phyloP scores from a whole-genome alignment of 768 basidiomycete species.

The Termitomyces sp. region DNA sequence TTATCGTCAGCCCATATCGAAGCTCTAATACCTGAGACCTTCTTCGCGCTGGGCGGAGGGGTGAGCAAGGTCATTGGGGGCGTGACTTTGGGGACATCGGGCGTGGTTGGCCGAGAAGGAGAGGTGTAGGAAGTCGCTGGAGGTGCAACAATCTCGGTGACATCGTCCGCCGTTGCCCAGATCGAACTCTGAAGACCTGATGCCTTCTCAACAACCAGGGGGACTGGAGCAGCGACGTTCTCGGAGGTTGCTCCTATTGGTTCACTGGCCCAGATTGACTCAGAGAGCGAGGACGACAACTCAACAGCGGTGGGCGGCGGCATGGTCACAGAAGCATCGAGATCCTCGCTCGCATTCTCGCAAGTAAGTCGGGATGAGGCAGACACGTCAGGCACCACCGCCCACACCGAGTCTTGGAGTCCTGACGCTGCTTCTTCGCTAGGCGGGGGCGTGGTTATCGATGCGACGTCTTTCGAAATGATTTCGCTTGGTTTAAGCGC shows the following conservation, averaged over 20 bases:
- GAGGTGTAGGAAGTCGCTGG: background rate
- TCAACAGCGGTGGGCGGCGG: background rate
- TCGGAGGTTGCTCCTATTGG: background rate
- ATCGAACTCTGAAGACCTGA: background rate
- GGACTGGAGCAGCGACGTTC: background rate
- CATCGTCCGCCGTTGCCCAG: background rate
- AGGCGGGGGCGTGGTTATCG: background rate
- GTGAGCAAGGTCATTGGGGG: background rate
- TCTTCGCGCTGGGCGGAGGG: constrained; percentile 1
- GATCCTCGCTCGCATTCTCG: background rate
- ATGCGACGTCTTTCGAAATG: background rate
- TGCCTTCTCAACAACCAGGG: background rate
- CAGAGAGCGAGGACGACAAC: background rate
- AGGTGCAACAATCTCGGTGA: background rate
- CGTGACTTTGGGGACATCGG: background rate
- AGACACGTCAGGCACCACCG: background rate
- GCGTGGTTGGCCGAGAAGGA: background rate
- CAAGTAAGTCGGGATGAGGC: background rate
- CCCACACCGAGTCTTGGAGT: background rate
- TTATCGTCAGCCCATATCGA: constrained; percentile 1
- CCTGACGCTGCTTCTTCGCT: background rate
- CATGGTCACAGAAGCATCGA: background rate
- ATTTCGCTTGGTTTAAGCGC: background rate
- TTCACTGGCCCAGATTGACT: background rate
- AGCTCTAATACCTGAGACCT: background rate